These are phyloP conservation scores for Mortierella sp. DNA, from an alignment of 371 early-diverging fungal genomes.

Conservation along the genomic window DNA sequence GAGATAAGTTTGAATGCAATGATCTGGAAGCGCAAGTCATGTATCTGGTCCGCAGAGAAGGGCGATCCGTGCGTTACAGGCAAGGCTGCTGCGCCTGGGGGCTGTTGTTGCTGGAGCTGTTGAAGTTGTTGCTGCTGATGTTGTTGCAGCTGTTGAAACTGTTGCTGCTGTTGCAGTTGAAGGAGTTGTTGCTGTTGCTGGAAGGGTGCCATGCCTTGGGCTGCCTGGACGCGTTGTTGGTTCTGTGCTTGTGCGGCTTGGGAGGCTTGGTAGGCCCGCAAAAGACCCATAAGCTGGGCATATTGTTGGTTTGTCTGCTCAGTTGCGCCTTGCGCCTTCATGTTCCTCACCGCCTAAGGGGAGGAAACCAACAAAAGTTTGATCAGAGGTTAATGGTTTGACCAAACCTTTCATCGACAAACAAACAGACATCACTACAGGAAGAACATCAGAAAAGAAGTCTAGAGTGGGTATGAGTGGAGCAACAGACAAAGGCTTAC, in stretches of 20 bases:
- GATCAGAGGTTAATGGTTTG: not conserved
- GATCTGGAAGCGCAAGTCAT: slow-evolving; percentile 83
- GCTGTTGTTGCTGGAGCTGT: slow-evolving; percentile 51
- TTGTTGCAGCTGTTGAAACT: slow-evolving; percentile 55
- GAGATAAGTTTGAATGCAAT: slow-evolving; percentile 85
- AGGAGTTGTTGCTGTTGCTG: slow-evolving; percentile 59
- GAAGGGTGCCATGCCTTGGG: slow-evolving; percentile 47
- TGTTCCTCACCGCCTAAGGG: slow-evolving; percentile 48
- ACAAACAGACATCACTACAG: not conserved
- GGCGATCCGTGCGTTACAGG: slow-evolving; percentile 54
- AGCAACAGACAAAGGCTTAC: slow-evolving; percentile 25
- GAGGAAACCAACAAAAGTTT: not conserved
- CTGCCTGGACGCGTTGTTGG: slow-evolving; percentile 61
- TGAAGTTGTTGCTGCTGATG: slow-evolving; percentile 52
- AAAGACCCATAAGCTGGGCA: slow-evolving; percentile 73
- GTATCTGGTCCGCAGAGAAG: slow-evolving; percentile 77
- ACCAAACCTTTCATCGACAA: not conserved
- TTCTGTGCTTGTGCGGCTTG: slow-evolving; percentile 46
- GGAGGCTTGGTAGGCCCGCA: slow-evolving; percentile 65
- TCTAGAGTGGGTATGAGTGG: not conserved
- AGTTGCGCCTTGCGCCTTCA: slow-evolving; percentile 73
- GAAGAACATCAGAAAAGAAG: not conserved
- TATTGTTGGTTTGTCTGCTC: slow-evolving; percentile 80
- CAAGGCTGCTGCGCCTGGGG: slow-evolving; percentile 34
- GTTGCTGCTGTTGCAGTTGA: slow-evolving; percentile 54